These are phyloP conservation scores for Vicia sativa DNA, from an alignment of 306 rosid species.

Conservation along the genomic window DNA sequence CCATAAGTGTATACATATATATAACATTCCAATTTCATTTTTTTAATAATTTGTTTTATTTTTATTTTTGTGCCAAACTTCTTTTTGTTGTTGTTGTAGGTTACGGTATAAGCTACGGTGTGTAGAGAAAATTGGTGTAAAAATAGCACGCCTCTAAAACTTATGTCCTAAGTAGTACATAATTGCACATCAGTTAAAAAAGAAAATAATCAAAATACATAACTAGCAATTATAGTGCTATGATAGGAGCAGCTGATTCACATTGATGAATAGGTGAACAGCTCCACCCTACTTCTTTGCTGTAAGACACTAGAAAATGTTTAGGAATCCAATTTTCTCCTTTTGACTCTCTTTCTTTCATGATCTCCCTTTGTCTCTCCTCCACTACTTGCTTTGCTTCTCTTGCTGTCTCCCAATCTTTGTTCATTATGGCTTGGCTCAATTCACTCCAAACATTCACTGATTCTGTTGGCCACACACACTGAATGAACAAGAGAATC, in stretches of 20 bases:
- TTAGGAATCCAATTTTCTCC: constrained; percentile 74
- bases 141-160: too few relatives aligned
- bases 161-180: too few relatives aligned
- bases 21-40: too few relatives aligned
- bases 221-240: constrained; percentile 24
- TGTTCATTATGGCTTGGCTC: constrained; percentile 62
- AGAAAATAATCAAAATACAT: not conserved
- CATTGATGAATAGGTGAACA: constrained; percentile 62
- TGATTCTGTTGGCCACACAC: constrained; percentile 74
- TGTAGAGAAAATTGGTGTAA: too few relatives aligned
- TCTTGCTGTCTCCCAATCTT: constrained; percentile 83
- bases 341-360: constrained; percentile 58
- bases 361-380: constrained; percentile 66
- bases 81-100: too few relatives aligned
- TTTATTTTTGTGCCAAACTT: too few relatives aligned
- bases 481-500: constrained; percentile 46
- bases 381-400: constrained; percentile 73
- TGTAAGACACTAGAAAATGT: constrained; percentile 62
- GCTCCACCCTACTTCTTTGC: constrained; percentile 75
- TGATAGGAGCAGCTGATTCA: constrained; percentile 71
- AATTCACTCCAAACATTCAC: constrained; percentile 70
- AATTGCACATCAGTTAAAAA: not conserved
- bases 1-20: too few relatives aligned
- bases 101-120: too few relatives aligned
- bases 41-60: too few relatives aligned